A percentile compares a stretch with the other conserved stretches of the same genome.
phyloP scores from a whole-genome alignment of 1,284 basidiomycete species.

The Agroathelia rolfsii region DNA sequence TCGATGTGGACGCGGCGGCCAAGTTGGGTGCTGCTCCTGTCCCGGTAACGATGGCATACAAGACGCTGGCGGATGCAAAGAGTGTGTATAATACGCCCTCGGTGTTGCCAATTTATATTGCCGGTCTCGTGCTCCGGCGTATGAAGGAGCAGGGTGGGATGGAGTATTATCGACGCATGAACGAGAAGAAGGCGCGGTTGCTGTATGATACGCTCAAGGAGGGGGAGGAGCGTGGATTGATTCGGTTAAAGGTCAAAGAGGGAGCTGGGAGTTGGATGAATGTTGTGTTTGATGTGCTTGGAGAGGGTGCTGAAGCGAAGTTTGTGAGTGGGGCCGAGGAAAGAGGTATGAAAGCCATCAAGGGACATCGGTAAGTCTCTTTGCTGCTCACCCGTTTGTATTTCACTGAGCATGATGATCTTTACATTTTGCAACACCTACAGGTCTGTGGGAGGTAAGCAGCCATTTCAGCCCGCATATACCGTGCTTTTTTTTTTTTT shows the following conservation, averaged over 20 bases:
- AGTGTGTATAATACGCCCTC: slow-evolving; percentile 96
- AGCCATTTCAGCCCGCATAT: slow-evolving; percentile 1
- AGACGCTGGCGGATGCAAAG: slow-evolving; percentile 68
- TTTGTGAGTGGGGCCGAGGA: slow-evolving; percentile 77
- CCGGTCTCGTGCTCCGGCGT: slow-evolving; percentile 77
- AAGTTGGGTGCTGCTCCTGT: slow-evolving; percentile 67
- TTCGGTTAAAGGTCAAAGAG: slow-evolving; percentile 59
- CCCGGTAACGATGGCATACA: slow-evolving; percentile 80
- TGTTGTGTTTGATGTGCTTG: slow-evolving; percentile 71
- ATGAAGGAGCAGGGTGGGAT: slow-evolving; percentile 67
- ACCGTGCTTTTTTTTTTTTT: slow-evolving; percentile 4
- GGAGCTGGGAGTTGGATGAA: slow-evolving; percentile 90
- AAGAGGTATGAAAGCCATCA: slow-evolving; percentile 74
- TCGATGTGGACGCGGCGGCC: slow-evolving; percentile 77
- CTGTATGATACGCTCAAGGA: slow-evolving; percentile 66
- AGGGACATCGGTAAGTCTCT: slow-evolving; percentile 78
- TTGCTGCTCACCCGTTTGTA: slow-evolving; percentile 2
- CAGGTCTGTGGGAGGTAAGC: slow-evolving; percentile 58
- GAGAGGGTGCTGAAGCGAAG: slow-evolving; percentile 54
- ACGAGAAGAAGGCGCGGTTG: slow-evolving; percentile 63
- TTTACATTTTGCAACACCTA: not conserved
- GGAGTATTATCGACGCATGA: slow-evolving; percentile 55
- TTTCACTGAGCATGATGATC: slow-evolving; percentile 3
- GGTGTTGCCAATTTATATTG: slow-evolving; percentile 87
- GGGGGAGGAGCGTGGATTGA: slow-evolving; percentile 61